phyloP scores from a whole-genome alignment of 1,284 basidiomycete species.

The Lignosus rhinocerotis region DNA sequence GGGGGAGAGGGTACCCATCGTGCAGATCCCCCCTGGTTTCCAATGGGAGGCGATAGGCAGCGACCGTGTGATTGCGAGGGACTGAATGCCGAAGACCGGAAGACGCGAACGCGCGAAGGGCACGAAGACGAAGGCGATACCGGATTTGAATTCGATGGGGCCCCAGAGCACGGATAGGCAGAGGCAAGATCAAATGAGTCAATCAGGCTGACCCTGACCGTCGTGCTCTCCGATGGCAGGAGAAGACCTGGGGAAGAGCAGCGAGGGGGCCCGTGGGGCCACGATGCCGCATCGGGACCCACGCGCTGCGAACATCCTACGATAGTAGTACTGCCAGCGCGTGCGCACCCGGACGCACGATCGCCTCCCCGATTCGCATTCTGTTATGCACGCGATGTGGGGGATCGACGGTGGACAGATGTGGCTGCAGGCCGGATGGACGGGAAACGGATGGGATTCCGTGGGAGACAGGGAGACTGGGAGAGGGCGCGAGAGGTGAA shows the following conservation, averaged over 20 bases:
- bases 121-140: background rate
- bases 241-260: conserved; percentile 7
- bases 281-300: conserved; percentile 8
- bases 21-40: conserved; percentile 11
- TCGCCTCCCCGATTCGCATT: conserved; percentile 6
- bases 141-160: background rate
- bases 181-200: conserved; percentile 7
- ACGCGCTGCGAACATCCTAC: conserved; percentile 1
- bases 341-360: conserved; percentile 12
- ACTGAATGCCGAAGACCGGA: conserved; percentile 2
- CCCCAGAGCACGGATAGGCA: background rate
- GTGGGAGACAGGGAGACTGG: background rate
- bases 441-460: background rate
- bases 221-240: conserved; percentile 15
- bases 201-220: conserved; percentile 18
- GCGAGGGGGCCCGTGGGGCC: background rate
- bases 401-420: conserved; percentile 19
- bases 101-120: background rate
- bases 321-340: background rate
- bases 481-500: background rate
- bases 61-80: background rate
- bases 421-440: background rate
- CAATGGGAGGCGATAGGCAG: background rate
- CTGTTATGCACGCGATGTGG: conserved; percentile 11
- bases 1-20: background rate